phyloP scores from a whole-genome alignment of 2,329 filamentous ascomycete genomes.

The Dothidotthia symphoricarpi region DNA sequence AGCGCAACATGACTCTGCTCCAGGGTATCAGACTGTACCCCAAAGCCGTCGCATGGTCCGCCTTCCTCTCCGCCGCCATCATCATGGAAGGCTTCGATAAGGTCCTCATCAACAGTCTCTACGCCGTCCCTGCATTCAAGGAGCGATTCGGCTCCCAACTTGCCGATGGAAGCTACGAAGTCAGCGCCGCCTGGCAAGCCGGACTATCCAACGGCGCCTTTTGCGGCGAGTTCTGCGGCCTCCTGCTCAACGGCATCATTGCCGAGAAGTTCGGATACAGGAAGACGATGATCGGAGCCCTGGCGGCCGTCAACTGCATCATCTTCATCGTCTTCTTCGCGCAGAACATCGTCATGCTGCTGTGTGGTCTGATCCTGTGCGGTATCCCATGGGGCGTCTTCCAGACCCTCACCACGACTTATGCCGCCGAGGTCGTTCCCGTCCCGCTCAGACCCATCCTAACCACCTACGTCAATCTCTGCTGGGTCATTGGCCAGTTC shows the following conservation, averaged over 20 bases:
- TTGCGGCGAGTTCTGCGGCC: constrained; percentile 46
- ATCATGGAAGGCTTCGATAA: constrained; percentile 91
- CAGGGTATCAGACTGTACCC: constrained; percentile 80
- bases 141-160: constrained; percentile 42
- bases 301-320: constrained; percentile 29
- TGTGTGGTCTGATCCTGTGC: constrained; percentile 57
- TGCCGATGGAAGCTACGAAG: constrained; percentile 41
- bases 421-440: constrained; percentile 63
- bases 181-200: constrained; percentile 49
- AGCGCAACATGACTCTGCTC: constrained; percentile 55
- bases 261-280: constrained; percentile 46
- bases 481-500: constrained; percentile 72
- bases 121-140: constrained; percentile 50
- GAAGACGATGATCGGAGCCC: constrained; percentile 40
- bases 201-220: constrained; percentile 49
- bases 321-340: constrained; percentile 42
- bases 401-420: constrained; percentile 50
- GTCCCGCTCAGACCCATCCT: constrained; percentile 61
- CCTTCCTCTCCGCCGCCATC: constrained; percentile 83
- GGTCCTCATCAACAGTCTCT: constrained; percentile 76
- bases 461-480: constrained; percentile 71
- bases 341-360: constrained; percentile 54
- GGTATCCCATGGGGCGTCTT: constrained; percentile 50
- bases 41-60: constrained; percentile 79
- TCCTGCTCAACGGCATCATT: constrained; percentile 48